phyloP scores from a whole-genome alignment of 73 alveolate species.

The Stentor roeselii region DNA sequence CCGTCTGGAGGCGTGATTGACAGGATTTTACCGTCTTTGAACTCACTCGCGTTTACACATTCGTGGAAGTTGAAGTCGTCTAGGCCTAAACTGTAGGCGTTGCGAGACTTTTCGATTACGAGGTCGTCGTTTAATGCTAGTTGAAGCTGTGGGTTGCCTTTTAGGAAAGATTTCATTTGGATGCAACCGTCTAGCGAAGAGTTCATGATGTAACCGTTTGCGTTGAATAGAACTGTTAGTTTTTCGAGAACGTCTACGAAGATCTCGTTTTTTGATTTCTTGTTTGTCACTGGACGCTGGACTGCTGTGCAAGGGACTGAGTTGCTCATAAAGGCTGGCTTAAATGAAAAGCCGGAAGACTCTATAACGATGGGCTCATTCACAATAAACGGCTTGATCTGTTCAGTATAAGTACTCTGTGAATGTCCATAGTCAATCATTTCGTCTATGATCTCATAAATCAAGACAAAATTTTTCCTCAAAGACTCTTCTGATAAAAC shows the following conservation, averaged over 20 bases:
- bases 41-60: constrained; percentile 89
- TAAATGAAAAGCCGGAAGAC: constrained; percentile 22
- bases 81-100: constrained; percentile 75
- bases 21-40: constrained; percentile 81
- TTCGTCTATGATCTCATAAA: constrained; percentile 79
- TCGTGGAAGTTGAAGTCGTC: constrained; percentile 98
- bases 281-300: constrained; percentile 42
- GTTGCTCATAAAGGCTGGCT: constrained; percentile 20
- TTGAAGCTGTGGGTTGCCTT: constrained; percentile 88
- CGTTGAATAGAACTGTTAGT: constrained; percentile 90
- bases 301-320: constrained; percentile 55
- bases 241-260: constrained; percentile 97
- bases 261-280: constrained; percentile 83
- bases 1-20: constrained; percentile 98
- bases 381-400: constrained; percentile 65
- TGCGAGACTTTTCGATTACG: constrained; percentile 29
- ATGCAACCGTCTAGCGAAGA: constrained; percentile 96
- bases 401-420: constrained; percentile 65
- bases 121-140: constrained; percentile 60
- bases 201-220: constrained; percentile 93
- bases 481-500: constrained; percentile 67
- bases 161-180: constrained; percentile 86
- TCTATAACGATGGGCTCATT: constrained; percentile 65
- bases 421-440: constrained; percentile 82
- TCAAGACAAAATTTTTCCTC: constrained; percentile 67